Evolutionary conservation across 106 monocot species (phyloP), one percentile per base, ranked within the genome.

Genomic region (Dioscorea dumetorum): DNA sequence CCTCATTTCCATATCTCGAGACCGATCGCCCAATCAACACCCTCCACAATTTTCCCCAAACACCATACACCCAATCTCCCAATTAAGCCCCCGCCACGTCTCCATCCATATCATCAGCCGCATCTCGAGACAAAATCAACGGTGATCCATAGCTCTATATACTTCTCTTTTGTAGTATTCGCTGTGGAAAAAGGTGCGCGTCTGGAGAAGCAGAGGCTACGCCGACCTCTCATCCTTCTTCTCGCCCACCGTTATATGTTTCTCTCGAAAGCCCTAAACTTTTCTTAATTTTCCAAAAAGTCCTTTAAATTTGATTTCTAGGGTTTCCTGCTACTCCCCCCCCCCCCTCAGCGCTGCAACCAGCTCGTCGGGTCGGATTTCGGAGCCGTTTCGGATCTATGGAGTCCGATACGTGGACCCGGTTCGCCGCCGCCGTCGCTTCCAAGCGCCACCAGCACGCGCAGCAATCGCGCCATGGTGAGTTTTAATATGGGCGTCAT

Each of bases 341-440:
- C 12, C 54, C 28, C 0, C 15, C 54, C 54, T n/a, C 12, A 41
- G 41, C 41, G 1, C 41, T 41, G 3, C 41, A 41, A 41, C 41
- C 41, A 41, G 41, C 5, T 54, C 18, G 18, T 18, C 24, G 49
- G 23, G 48, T 64, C 31, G 52, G 71, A 71, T 22, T 71, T 71
- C 4, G n/a, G n/a, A 5, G 14, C 57, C 20, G 31, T 48, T 48
- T 32, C 19, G 11, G 22, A 51, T 19, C 34, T 20, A 88, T 88
- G 91, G 88, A 88, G 11, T 50, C 80, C 58, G 88, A 88, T 74
- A 63, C 85, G 28, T 85, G 91, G 91, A 78, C 63, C 60, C 69
- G 83, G 49, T 50, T 88, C 70, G 69, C 80, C 33, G 74, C 74
- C 24, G 70, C 74, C 59, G 50, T 50, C 16, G 60, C 87, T 0